Evolutionary conservation across 768 basidiomycete genomes (phyloP).

Genomic region (Naganishia randhawae): DNA sequence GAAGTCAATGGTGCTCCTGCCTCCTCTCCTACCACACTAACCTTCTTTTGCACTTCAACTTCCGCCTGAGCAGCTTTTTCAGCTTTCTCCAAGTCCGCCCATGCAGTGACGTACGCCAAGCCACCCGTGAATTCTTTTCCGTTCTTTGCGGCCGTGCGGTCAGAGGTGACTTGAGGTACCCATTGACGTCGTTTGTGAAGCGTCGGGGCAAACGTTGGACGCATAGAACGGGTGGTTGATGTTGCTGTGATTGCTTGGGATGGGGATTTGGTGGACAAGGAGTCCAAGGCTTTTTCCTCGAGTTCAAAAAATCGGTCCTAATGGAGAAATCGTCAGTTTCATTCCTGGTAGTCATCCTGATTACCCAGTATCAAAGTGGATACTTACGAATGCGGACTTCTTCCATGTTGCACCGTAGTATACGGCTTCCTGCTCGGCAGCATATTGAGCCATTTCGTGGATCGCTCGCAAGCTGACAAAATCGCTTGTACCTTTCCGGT

Average conservation of each 20-base stretch:
- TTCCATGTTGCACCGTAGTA: conserved; percentile 55
- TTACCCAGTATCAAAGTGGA: background rate
- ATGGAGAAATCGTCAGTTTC: background rate
- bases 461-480: conserved; percentile 84
- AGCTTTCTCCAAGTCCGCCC: conserved; percentile 17
- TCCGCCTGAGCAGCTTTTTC: background rate
- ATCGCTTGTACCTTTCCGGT: conserved; percentile 71
- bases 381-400: conserved; percentile 28
- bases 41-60: background rate
- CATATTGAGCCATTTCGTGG: conserved; percentile 68
- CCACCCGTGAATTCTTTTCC: conserved; percentile 22
- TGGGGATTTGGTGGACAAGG: conserved; percentile 20
- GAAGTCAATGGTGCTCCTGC: background rate
- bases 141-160: conserved; percentile 19
- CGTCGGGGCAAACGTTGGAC: conserved; percentile 22
- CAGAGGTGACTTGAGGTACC: conserved; percentile 8
- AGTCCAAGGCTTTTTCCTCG: conserved; percentile 33
- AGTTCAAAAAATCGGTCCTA: conserved; percentile 43
- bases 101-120: conserved; percentile 15
- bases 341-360: background rate
- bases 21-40: background rate
- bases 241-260: background rate
- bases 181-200: conserved; percentile 21
- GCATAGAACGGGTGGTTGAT: conserved; percentile 1
- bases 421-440: conserved; percentile 77